Conservation (phyloP, 257 asterid genomes). For the Hygrophila difformis region DNA sequence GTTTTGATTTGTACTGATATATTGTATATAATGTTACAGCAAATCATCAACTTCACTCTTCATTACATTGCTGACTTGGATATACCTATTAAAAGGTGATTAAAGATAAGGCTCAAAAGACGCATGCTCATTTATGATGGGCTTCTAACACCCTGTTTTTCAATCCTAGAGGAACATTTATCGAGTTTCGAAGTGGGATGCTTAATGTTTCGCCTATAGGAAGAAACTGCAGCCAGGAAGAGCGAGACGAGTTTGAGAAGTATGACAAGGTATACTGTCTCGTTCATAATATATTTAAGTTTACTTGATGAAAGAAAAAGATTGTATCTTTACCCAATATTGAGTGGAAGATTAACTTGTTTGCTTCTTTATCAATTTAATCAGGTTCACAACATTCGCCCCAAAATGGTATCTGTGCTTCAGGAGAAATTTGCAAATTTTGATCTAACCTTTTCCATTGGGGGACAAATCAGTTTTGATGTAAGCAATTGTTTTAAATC, state of each 20-base stretch:
- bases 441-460: slow-evolving; percentile 76
- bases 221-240: slow-evolving; percentile 98
- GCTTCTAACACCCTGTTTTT: slow-evolving; percentile 16
- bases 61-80: slow-evolving; percentile 96
- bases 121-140: slow-evolving; percentile 1
- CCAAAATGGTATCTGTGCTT: slow-evolving; percentile 75
- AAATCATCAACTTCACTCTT: slow-evolving; percentile 79
- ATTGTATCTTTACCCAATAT: slow-evolving; percentile 3
- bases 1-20: slow-evolving; percentile 10
- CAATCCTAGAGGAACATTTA: slow-evolving; percentile 75
- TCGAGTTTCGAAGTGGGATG: slow-evolving; percentile 98
- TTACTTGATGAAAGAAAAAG: too few species aligned
- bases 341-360: slow-evolving; percentile 7
- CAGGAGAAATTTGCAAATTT: slow-evolving; percentile 75
- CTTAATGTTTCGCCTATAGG: slow-evolving; percentile 95
- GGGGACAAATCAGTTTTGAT: slow-evolving; percentile 98
- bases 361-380: slow-evolving; percentile 15
- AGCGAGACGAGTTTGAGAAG: slow-evolving; percentile 84
- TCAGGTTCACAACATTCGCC: slow-evolving; percentile 76
- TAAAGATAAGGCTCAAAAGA: slow-evolving; percentile 8
- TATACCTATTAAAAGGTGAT: slow-evolving; percentile 88
- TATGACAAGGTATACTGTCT: slow-evolving; percentile 72
- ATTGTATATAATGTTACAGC: slow-evolving; percentile 45
- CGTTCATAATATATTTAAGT: neutral
- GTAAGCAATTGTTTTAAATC: slow-evolving; percentile 34